Conservation (phyloP, 805 yeast genomes). For the Danielia oregonensis region DNA sequence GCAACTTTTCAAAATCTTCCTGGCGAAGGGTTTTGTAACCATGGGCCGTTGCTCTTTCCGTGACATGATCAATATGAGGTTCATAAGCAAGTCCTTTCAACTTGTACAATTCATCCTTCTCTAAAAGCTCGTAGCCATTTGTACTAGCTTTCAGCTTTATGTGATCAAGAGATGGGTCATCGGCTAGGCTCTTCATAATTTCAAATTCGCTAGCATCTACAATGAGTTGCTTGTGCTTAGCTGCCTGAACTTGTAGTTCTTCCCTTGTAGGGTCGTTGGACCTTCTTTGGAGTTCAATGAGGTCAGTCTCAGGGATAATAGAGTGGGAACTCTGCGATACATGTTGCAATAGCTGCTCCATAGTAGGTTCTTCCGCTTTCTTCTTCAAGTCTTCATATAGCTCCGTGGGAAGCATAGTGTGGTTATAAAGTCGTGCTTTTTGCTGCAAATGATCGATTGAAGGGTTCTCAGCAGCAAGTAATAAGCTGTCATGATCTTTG, state of each 20-base stretch:
- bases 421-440: slow-evolving; percentile 13
- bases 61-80: slow-evolving; percentile 11
- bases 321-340: slow-evolving; percentile 12
- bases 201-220: slow-evolving; percentile 4
- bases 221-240: slow-evolving; percentile 5
- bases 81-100: slow-evolving; percentile 6
- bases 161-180: slow-evolving; percentile 5
- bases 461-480: slow-evolving; percentile 5
- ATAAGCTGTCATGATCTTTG: background rate
- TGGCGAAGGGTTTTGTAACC: background rate
- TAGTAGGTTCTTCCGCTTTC: slow-evolving; percentile 12
- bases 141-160: background rate
- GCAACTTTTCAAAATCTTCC: slow-evolving; percentile 1
- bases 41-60: slow-evolving; percentile 5
- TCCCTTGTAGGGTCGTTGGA: slow-evolving; percentile 13
- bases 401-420: slow-evolving; percentile 3
- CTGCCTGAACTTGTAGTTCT: slow-evolving; percentile 6
- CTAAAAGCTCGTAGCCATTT: slow-evolving; percentile 2
- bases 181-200: slow-evolving; percentile 3
- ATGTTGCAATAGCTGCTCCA: slow-evolving; percentile 2
- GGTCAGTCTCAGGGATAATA: slow-evolving; percentile 5
- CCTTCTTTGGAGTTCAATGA: slow-evolving; percentile 3
- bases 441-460: slow-evolving; percentile 4
- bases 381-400: slow-evolving; percentile 8
- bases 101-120: slow-evolving; percentile 3